Percentiles rank a stretch among this genome's conserved stretches.
phyloP scores from a whole-genome alignment of 352 stramenopile genomes.

The Phytophthora sp. region DNA sequence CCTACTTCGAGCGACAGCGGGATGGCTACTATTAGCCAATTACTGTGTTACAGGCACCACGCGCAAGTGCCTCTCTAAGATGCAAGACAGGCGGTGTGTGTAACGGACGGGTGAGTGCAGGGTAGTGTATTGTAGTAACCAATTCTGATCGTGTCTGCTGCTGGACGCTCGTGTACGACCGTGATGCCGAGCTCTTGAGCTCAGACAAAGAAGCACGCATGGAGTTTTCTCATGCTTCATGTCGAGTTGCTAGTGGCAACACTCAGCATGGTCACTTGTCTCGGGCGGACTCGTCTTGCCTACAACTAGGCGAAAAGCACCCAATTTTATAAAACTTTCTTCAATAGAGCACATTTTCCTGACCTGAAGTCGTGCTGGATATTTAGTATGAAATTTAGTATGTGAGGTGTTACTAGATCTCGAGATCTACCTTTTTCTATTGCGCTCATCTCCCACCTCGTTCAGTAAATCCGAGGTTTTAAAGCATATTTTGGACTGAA shows the following conservation, averaged over 20 bases:
- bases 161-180: slow-evolving; percentile 7
- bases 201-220: slow-evolving; percentile 23
- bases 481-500: too few species aligned
- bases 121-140: neutral
- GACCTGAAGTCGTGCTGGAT: slow-evolving; percentile 11
- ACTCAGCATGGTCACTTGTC: slow-evolving; percentile 29
- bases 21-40: slow-evolving; percentile 38
- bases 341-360: neutral
- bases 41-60: neutral
- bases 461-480: too few species aligned
- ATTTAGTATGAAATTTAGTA: slow-evolving; percentile 1
- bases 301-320: slow-evolving; percentile 25
- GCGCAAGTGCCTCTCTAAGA: slow-evolving; percentile 21
- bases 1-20: slow-evolving; percentile 54
- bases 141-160: slow-evolving; percentile 14
- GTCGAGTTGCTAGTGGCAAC: slow-evolving; percentile 15
- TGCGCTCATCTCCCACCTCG: too few species aligned
- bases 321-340: slow-evolving; percentile 8
- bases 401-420: neutral
- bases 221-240: slow-evolving; percentile 29
- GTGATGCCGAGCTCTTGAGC: neutral
- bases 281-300: slow-evolving; percentile 5
- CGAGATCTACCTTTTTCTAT: neutral
- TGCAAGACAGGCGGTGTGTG: slow-evolving; percentile 34
- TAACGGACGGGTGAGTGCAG: slow-evolving; percentile 20